Percentiles rank a stretch among this genome's conserved stretches.
These are phyloP conservation scores for Tremella mesenterica DNA, from an alignment of 768 basidiomycete species.

Conservation along the genomic window DNA sequence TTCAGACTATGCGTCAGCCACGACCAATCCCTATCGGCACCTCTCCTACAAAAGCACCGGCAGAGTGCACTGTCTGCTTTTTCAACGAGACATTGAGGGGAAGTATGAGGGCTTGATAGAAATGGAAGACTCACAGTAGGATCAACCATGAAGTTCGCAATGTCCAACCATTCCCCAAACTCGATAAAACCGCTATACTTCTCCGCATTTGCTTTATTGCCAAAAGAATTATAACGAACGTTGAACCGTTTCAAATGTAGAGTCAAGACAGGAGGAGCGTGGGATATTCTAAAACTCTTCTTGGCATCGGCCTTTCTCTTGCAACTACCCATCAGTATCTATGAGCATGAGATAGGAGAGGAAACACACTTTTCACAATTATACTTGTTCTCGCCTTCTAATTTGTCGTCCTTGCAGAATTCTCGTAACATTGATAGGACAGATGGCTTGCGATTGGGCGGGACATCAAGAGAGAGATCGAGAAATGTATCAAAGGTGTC, in stretches of 20 bases:
- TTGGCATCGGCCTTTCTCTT: slow-evolving; percentile 81
- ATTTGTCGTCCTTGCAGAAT: slow-evolving; percentile 69
- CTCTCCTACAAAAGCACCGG: not conserved
- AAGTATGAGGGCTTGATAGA: too few relatives aligned
- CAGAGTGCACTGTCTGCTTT: too few relatives aligned
- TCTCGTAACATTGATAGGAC: slow-evolving; percentile 26
- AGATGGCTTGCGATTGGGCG: slow-evolving; percentile 60
- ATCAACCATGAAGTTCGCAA: slow-evolving; percentile 75
- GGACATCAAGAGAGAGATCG: slow-evolving; percentile 86
- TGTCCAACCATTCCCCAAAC: slow-evolving; percentile 66
- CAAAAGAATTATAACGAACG: slow-evolving; percentile 24
- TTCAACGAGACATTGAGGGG: too few relatives aligned
- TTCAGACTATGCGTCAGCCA: slow-evolving; percentile 47
- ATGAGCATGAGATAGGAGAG: not conserved
- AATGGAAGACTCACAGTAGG: too few relatives aligned
- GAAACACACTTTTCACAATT: slow-evolving; percentile 90
- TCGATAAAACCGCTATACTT: slow-evolving; percentile 70
- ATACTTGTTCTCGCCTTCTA: slow-evolving; percentile 90
- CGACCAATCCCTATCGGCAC: too few relatives aligned
- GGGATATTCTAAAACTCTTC: slow-evolving; percentile 79
- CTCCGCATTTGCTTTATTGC: slow-evolving; percentile 58
- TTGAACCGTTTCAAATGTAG: slow-evolving; percentile 87
- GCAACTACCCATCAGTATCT: slow-evolving; percentile 54
- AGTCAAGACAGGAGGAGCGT: slow-evolving; percentile 78
- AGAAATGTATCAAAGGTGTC: slow-evolving; percentile 94